Base-by-base conservation (phyloP, 768 basidiomycete species). In the Mycena latifolia region DNA sequence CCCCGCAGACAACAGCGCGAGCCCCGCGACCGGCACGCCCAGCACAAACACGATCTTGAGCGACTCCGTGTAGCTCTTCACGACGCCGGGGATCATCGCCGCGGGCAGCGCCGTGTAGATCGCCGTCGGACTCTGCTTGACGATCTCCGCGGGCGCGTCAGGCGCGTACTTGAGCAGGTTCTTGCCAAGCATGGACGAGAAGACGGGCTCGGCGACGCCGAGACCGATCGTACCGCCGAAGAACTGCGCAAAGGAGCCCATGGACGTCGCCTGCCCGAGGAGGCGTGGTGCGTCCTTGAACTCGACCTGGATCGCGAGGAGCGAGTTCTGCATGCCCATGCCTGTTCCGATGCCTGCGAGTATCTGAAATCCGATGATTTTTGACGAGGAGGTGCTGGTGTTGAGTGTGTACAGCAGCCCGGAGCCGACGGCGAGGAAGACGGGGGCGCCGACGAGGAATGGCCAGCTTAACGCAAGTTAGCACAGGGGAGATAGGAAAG, bases 291-390 rank as follows among this genome's bases (percentile, higher is more conserved):
- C 31, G 27, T 35, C 33, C 33, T 35, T 35, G 59, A 70, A 70
- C 51, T 70, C 69, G 53, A 65, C 68, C 53, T 71, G 70, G 3
- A 71, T 66, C 20, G 72, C 72, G 29, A 73, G 31, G 33, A 73
- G n/a, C 3, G 62, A 25, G 57, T 73, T 73, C 35, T 73, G 70
- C 67, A 71, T 66, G 45, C 64, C 65, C 52, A 71, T 47, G 17
- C 71, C 71, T 3, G 58, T 66, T 55, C 70, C 70, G 28, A 69
- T n/a, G n/a, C 65, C 71, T 17, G 54, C 60, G 47, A 71, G 52
- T 52, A 69, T 71, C 35, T 71, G 70, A 50, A 71, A 68, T n/a
- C 66, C 66, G 55, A 63, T 48, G 27, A 67, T 28, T 2, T 5
- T 20, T 4, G 55, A 55, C 43, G 51, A 27, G 43, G 66, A 24